Evolutionary conservation across 345 rosid species (phyloP), one percentile per base, ranked within the genome.

Genomic region (Salix caprea): DNA sequence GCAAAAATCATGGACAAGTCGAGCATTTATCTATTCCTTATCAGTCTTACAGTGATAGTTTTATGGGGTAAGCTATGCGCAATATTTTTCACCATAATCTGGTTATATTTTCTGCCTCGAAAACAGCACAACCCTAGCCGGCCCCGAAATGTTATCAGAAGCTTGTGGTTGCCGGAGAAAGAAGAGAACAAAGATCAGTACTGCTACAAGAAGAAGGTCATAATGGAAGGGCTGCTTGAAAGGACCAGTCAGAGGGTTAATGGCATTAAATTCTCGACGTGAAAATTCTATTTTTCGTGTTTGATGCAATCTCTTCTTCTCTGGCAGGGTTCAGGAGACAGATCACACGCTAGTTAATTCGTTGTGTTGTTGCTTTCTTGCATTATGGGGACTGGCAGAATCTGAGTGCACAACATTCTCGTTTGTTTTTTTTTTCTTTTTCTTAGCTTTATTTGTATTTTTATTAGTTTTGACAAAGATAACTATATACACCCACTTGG

Each of bases 41-140:
- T 77, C n/a, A 79, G 74, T 69, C 73, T 86, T 2, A 42, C 67
- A 5, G 67, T 79, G 73, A 88, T 85, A 9, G 67, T 80, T 15
- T 44, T 83, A n/a, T 85, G 86, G 77, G 91, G 91, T 4, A 85
- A 77, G 69, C 18, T 79, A 12, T 79, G 70, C 37, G 91, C 88
- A 34, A 81, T 88, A 76, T 44, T 86, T 23, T 78, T 82, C 32
- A 81, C 87, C 15, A 80, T 83, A 9, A 48, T 80, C 19, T 83
- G 78, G 77, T 62, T 88, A n/a, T 83, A 70, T 67, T 76, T 69
- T 65, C 7, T 75, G 34, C 80, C 76, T 68, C 74, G 54, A n/a
- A 80, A 61, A 56, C 61, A 50, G 7, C 61, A 54, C 4, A n/a
- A 8, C 21, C n/a, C 61, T 8, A n/a, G 61, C 26, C 61, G 26